Evolutionary conservation across 2,329 filamentous ascomycete species (phyloP).

Genomic region (Cercospora sp.): DNA sequence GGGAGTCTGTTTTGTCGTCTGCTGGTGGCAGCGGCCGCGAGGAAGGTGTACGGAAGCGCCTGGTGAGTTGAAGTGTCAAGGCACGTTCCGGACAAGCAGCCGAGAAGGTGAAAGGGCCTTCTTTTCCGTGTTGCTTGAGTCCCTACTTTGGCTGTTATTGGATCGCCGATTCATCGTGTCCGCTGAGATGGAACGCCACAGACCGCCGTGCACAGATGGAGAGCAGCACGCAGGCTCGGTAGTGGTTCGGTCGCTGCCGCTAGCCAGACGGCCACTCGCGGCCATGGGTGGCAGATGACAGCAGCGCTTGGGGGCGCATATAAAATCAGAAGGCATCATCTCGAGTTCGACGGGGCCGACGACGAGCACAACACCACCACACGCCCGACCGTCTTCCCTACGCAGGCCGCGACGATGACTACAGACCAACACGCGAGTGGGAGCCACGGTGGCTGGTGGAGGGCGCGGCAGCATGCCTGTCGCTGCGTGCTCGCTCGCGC

Average conservation of each 20-base stretch:
- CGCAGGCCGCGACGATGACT: too few species aligned
- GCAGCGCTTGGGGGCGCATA: background rate
- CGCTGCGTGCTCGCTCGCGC: background rate
- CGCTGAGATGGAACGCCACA: conserved; percentile 11
- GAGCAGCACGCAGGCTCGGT: conserved; percentile 5
- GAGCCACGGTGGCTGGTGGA: background rate
- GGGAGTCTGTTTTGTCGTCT: background rate
- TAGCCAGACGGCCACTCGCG: background rate
- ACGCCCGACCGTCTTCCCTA: background rate
- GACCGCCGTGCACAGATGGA: conserved; percentile 1
- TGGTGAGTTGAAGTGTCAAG: background rate
- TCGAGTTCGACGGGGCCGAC: background rate
- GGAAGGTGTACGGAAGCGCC: background rate
- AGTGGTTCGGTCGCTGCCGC: conserved; percentile 7
- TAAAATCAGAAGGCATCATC: background rate
- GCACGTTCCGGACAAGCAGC: conserved; percentile 7
- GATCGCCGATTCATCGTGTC: conserved; percentile 11
- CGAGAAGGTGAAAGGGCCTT: conserved; percentile 3
- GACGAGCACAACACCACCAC: background rate
- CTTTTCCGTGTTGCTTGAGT: background rate
- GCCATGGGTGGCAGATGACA: background rate
- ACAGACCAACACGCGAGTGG: background rate
- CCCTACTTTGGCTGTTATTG: background rate
- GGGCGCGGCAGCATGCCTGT: background rate
- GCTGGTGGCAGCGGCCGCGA: background rate